These are phyloP conservation scores for Solanum sejunctum DNA, from an alignment of 257 asterid genomes.

Conservation along the genomic window DNA sequence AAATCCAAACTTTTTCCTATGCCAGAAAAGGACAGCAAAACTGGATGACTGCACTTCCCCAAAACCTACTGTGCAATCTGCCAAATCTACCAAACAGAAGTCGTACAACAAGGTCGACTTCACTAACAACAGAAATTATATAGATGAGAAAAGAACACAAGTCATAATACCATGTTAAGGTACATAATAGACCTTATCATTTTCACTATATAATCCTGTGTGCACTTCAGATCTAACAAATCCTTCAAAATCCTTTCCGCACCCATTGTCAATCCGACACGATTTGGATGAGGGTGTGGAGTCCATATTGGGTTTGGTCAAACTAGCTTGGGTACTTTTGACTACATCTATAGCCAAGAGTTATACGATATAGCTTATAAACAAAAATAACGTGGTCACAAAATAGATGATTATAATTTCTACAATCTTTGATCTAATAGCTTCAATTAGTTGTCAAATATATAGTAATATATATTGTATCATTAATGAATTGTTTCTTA, in stretches of 20 bases:
- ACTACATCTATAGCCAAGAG: background rate
- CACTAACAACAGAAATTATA: background rate
- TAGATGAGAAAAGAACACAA: background rate
- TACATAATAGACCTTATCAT: background rate
- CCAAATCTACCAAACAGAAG: background rate
- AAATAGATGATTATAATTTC: background rate
- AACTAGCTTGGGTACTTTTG: background rate
- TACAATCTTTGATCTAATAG: background rate
- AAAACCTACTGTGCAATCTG: background rate
- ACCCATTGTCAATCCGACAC: background rate
- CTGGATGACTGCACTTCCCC: background rate
- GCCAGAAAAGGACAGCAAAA: background rate
- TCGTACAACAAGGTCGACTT: background rate
- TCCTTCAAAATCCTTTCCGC: background rate
- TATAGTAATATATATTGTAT: background rate
- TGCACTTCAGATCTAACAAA: background rate
- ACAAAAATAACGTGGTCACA: background rate
- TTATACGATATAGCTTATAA: background rate
- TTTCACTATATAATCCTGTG: background rate
- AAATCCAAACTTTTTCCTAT: background rate
- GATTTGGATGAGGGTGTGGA: background rate
- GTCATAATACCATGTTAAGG: background rate
- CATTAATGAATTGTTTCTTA: background rate
- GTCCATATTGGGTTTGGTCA: background rate
- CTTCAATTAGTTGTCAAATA: background rate